Base-by-base conservation (phyloP, 768 basidiomycete genomes). In the Asterophora lycoperdoides region DNA sequence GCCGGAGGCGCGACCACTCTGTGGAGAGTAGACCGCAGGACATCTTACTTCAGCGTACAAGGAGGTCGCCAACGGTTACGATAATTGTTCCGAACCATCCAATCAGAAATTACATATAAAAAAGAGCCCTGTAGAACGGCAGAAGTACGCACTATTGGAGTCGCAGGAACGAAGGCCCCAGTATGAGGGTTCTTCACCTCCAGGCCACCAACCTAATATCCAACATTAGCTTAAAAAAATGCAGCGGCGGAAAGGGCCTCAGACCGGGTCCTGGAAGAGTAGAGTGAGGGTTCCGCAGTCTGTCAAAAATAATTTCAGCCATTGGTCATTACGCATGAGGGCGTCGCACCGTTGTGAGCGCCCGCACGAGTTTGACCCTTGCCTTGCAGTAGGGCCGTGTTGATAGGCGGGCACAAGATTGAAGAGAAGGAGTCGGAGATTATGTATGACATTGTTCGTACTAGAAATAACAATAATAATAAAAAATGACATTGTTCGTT, bases 31-130 rank as follows among this genome's bases (percentile, higher is more conserved):
- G 88, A 89, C 17, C 83, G 79, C 38, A 92, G 68, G 17, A 82
- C 72, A 62, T 88, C 84, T 91, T 91, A 56, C 85, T 87, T 89
- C 89, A 92, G 42, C 89, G 82, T 2, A 84, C 77, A 10, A 92
- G 70, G 19, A 92, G 73, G 61, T 93, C 89, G 3, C 86, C 90
- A 7, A 85, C 82, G 56, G 92, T 93, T 33, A 93, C 76, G 26
- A 93, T 84, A 44, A 91, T 85, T 1, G 89, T 89, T 11, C 77
- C 87, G 11, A 86, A 82, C 86, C 91, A 58, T 3, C 36, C 29
- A n/a, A 36, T 37, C 10, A 29, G 26, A 15, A 18, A 46, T 42
- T 14, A 38, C 19, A 45, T 9, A 8, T 32, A n/a, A 51, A 34
- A 36, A 32, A 41, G 36, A 48, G 15, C 6, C 14, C 15, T 23